A percentile compares a stretch with the other conserved stretches of the same genome.
Evolutionary conservation across 2,329 filamentous ascomycete species (phyloP).

Genomic region (Venturia asperata): DNA sequence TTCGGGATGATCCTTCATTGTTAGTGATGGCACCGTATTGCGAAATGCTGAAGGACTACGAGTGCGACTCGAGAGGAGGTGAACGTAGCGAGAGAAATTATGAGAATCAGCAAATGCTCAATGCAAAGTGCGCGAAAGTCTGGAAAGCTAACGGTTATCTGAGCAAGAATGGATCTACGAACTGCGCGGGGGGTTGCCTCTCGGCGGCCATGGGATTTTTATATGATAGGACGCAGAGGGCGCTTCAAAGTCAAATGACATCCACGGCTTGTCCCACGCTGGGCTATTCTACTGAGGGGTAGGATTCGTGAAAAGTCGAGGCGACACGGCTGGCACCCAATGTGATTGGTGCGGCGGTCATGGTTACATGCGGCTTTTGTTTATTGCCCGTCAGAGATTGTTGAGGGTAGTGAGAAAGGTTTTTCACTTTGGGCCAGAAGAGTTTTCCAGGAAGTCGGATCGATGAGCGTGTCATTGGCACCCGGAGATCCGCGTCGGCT

Average conservation of each 20-base stretch:
- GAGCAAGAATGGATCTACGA: background rate
- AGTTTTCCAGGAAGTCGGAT: background rate
- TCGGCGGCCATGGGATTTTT: background rate
- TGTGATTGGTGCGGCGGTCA: background rate
- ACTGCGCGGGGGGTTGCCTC: background rate
- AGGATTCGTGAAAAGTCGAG: background rate
- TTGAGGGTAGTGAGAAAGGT: background rate
- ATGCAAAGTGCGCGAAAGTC: background rate
- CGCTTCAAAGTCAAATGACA: background rate
- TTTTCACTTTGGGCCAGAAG: background rate
- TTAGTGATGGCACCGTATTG: background rate
- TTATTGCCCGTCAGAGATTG: background rate
- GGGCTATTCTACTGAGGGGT: background rate
- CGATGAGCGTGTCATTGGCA: background rate
- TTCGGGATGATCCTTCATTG: slow-evolving; percentile 19
- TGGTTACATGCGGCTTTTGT: background rate
- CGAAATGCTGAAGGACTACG: background rate
- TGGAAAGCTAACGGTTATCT: background rate
- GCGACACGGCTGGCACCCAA: background rate
- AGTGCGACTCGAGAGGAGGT: background rate
- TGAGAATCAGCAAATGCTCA: background rate
- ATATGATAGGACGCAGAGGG: background rate
- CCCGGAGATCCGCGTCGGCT: background rate
- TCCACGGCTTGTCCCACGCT: background rate
- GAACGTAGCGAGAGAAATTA: background rate